Evolutionary conservation across 2,329 filamentous ascomycete species (phyloP), one percentile per base, ranked within the genome.

Genomic region (Pseudogymnoascus sp.): DNA sequence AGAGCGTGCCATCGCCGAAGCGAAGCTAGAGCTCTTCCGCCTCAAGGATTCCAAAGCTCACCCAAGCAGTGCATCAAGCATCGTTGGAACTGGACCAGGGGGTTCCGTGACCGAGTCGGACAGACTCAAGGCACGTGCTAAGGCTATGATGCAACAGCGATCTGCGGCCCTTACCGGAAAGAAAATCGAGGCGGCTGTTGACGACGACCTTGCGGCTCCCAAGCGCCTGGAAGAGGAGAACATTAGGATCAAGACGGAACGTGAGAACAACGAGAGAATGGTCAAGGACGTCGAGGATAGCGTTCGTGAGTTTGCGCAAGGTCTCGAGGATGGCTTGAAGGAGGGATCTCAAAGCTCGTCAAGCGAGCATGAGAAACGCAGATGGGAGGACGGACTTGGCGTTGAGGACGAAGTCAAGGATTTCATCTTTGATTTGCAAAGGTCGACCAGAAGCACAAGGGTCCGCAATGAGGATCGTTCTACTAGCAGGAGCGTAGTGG

Each of bases 131-230:
- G 95, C 95, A 37, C 87, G 93, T 69, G 93, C 95, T 33, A 96
- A 93, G 77, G 93, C 93, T 40, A 96, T 97, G 87, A 99, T 99
- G 95, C 93, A 97, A 77, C 93, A 96, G 72, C 89, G 95, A 65
- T 93, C 95, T 68, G 95, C 95, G 63, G 93, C 95, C 17, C 79
- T 99, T 67, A 91, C 92, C 21, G 95, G 95, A 64, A 91, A 88
- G 75, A 92, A 93, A 72, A 80, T 87, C 56, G 86, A 90, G 38
- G 75, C 80, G 38, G 75, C 80, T 1, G 79, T 78, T 53, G 83
- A 88, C 65, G 90, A 96, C 67, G 88, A 93, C 67, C 82, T 83
- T 26, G 90, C 90, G 67, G 91, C 90, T 3, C 87, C 92, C 56
- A 90, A 91, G 77, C 86, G 95, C 35, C 77, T 97, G 15, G 95